Conservation (phyloP, 1,284 basidiomycete genomes). For the Austroboletus olivaceoglutinosus region DNA sequence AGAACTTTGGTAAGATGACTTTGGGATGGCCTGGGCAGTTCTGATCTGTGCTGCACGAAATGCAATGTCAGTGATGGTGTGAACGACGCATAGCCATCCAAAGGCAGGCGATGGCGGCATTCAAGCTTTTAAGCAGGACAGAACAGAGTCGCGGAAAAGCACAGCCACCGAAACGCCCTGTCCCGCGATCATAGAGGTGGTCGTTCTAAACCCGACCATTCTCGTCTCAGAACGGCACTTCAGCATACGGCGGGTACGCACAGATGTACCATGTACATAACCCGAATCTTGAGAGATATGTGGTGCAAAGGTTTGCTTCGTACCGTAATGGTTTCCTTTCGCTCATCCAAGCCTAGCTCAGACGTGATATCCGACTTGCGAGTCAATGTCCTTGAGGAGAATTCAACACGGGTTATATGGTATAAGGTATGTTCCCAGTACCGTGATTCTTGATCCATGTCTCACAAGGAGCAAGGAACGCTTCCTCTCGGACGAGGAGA, state of each 20-base stretch:
- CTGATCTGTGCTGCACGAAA: constrained; percentile 59
- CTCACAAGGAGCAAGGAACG: constrained; percentile 53
- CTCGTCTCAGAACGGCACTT: no score
- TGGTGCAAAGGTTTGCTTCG: constrained; percentile 33
- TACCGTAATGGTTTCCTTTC: not conserved
- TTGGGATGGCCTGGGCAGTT: constrained; percentile 41
- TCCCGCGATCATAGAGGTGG: not conserved
- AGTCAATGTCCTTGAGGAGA: constrained; percentile 61
- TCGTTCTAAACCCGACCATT: constrained; percentile 17
- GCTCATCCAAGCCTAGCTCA: constrained; percentile 43
- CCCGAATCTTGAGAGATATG: constrained; percentile 33
- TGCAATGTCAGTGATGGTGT: constrained; percentile 57
- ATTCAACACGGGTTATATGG: constrained; percentile 61
- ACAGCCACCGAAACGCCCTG: constrained; percentile 14
- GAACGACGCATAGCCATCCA: constrained; percentile 67
- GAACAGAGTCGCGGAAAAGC: not conserved
- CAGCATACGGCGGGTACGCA: no score
- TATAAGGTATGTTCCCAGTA: constrained; percentile 55
- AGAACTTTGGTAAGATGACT: not conserved
- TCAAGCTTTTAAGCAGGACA: no score
- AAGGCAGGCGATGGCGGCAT: constrained; percentile 70
- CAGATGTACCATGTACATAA: constrained; percentile 24
- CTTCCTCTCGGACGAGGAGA: constrained; percentile 67
- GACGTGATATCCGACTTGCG: constrained; percentile 73
- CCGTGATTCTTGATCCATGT: not conserved